Evolutionary conservation across 805 yeast species (phyloP), one percentile per base, ranked within the genome.

Genomic region (Yarrowia divulgata): DNA sequence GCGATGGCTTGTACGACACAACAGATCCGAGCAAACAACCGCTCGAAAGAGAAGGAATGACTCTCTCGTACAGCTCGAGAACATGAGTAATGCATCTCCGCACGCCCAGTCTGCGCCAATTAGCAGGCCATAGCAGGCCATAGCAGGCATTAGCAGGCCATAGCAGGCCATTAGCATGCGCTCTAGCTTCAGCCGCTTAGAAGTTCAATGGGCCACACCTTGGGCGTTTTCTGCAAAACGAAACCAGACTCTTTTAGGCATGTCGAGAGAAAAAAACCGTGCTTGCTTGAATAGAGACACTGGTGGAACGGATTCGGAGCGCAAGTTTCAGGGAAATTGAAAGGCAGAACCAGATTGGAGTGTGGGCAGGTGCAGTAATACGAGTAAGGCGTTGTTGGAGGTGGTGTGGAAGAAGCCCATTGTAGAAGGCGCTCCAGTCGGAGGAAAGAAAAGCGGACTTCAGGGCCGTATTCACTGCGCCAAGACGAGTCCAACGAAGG

Each of bases 171-270:
- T 23, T 23, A 8, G 39, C 18, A 18, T 23, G 29, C 34, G 12
- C 23, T 46, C 50, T 16, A 19, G 18, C 52, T 48, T 48, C 52
- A 48, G 52, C 52, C 52, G 52, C 52, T 48, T 14, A 7, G n/a
- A 14, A 6, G 52, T 9, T 23, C 50, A 19, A 46, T 46, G 19
- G 50, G 23, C 13, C 6, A 3, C 16, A 3, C 16, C 50, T 4
- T 6, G 14, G 18, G 18, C 52, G 35, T 5, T 29, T 14, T 9
- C 18, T 8, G 9, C 14, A 23, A 6, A 19, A 19, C 32, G 32
- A 23, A 23, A 9, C 3, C 18, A 12, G 35, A 13, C n/a, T 12
- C 35, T 8, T 29, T 29, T 29, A 29, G 52, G 52, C n/a, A 23
- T 14, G 10, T 29, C 14, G 9, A 46, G n/a, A 8, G 35, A 48